Percentiles rank a stretch among this genome's conserved stretches.
Evolutionary conservation across 164 flowering plant genomes (phyloP).

Genomic region (Berberis vulgaris): DNA sequence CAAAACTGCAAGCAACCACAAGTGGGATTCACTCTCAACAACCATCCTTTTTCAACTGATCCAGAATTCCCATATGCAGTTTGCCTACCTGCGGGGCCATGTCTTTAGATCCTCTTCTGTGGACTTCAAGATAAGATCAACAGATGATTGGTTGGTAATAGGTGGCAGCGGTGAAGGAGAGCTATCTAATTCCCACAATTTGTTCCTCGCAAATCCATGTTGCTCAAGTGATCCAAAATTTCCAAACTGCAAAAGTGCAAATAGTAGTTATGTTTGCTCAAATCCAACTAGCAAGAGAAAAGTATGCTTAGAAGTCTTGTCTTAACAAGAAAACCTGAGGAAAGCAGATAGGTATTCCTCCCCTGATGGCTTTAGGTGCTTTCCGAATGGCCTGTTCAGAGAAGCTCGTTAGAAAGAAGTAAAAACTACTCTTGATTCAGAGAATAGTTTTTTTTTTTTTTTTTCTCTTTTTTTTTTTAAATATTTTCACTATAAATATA

Average conservation of each 20-base stretch:
- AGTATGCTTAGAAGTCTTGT: background rate
- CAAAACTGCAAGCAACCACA: constrained; percentile 49
- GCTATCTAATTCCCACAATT: constrained; percentile 54
- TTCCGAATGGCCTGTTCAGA: constrained; percentile 50
- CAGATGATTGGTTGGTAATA: constrained; percentile 43
- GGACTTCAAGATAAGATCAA: constrained; percentile 72
- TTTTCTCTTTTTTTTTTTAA: too few species aligned
- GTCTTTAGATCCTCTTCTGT: constrained; percentile 63
- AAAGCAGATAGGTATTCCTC: constrained; percentile 79
- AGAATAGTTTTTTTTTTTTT: background rate
- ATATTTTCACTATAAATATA: too few species aligned
- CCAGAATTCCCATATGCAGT: background rate
- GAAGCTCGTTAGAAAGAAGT: background rate
- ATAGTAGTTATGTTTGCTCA: background rate
- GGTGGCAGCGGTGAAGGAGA: constrained; percentile 57
- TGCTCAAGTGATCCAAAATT: constrained; percentile 59
- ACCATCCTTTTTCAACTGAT: background rate
- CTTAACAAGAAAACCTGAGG: constrained; percentile 56
- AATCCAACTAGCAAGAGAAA: background rate
- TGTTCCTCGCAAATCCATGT: constrained; percentile 79
- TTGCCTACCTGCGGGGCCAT: constrained; percentile 71
- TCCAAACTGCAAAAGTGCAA: constrained; percentile 46
- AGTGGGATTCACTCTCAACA: background rate
- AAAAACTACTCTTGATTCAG: background rate
- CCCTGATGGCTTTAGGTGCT: constrained; percentile 67